Evolutionary conservation across 164 flowering plant genomes (phyloP), one percentile per base, ranked within the genome.

Genomic region (Macadamia tetraphylla): DNA sequence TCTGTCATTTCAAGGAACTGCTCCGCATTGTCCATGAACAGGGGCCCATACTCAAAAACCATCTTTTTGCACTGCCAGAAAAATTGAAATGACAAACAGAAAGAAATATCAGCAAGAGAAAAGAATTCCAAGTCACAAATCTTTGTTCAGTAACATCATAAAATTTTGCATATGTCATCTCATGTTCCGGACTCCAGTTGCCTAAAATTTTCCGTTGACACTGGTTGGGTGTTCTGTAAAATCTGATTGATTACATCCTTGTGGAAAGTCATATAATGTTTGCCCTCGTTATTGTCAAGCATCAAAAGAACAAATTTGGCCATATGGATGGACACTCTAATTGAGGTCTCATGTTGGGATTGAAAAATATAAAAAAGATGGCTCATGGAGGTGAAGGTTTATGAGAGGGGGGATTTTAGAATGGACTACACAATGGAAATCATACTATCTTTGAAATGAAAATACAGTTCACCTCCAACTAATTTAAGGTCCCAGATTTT

Each of bases 31-130:
- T 78, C 67, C 60, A 95, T 80, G 69, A 90, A 76, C 56, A 92
- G n/a, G 23, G 98, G 97, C 4, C 85, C 96, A 67, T 88, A 95
- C 78, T 84, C 88, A 32, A 92, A 85, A 6, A 95, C 93, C 84
- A 92, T 49, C 73, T 56, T 85, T 82, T 95, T 92, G 71, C 98
- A 95, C 99, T 95, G 95, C 76, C 60, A 75, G 64, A 70, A 31
- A 35, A 68, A 29, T 43, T 15, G 11, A 64, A 29, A 49, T 29
- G n/a, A 64, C 29, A 70, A 32, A 62, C 58, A 3, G 15, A 15
- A 49, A 56, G 31, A 14, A 35, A 29, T 3, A 53, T 17, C 6
- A 4, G 57, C 13, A 17, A 6, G 23, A 3, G 61, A 66, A 44
- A 58, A 9, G 11, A 35, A 63, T 15, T 7, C n/a, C 52, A 43